phyloP scores from a whole-genome alignment of 2,329 filamentous ascomycete species.

The Arthroderma uncinatum region DNA sequence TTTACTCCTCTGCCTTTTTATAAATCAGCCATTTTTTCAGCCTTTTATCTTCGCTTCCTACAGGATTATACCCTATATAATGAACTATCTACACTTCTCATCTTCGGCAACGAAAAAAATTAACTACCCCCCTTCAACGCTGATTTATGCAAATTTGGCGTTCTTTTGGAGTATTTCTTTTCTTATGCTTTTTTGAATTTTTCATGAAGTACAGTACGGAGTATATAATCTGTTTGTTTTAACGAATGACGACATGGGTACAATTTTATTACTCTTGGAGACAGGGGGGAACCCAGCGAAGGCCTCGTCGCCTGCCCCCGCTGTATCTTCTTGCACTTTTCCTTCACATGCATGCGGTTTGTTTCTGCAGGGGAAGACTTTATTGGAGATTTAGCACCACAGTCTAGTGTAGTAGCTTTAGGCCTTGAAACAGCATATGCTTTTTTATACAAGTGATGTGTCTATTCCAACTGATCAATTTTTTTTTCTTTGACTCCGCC shows the following conservation, averaged over 20 bases:
- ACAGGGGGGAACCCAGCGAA: not conserved
- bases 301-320: not conserved
- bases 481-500: not conserved
- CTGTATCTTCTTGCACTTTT: not conserved
- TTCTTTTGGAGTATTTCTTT: not conserved
- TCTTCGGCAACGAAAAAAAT: constrained; percentile 1
- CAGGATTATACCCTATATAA: constrained; percentile 5
- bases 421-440: not conserved
- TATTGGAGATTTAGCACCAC: not conserved
- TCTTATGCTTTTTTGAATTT: not conserved
- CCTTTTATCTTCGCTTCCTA: not conserved
- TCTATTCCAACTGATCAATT: not conserved
- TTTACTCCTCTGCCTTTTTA: not conserved
- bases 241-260: constrained; percentile 4
- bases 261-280: not conserved
- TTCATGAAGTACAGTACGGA: constrained; percentile 4
- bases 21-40: not conserved
- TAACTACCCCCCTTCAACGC: not conserved
- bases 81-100: constrained; percentile 2
- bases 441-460: not conserved
- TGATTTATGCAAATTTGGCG: not conserved
- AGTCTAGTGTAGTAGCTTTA: not conserved
- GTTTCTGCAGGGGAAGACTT: not conserved
- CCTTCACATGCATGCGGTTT: not conserved
- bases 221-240: constrained; percentile 1